These are phyloP conservation scores for Suillus decipiens DNA, from an alignment of 768 basidiomycete species.

Conservation along the genomic window DNA sequence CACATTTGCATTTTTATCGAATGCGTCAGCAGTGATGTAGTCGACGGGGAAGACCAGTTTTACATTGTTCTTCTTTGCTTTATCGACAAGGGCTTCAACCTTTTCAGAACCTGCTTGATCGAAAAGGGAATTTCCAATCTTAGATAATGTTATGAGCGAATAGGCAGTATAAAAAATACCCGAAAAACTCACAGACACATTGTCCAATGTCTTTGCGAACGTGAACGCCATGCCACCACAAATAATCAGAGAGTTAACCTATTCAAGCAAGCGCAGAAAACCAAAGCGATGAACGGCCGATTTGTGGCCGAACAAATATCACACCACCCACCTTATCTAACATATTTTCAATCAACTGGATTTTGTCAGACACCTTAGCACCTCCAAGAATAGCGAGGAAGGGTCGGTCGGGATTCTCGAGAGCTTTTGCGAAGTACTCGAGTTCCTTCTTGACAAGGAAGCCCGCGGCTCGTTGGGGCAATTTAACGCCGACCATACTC, in stretches of 20 bases:
- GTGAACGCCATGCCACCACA: constrained; percentile 99
- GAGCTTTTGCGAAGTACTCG: constrained; percentile 97
- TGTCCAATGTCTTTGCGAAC: constrained; percentile 92
- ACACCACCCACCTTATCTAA: constrained; percentile 79
- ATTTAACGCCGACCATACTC: constrained; percentile 95
- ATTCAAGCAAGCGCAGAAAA: constrained; percentile 6
- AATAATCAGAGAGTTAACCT: constrained; percentile 96
- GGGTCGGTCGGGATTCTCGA: constrained; percentile 91
- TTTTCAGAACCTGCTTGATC: constrained; percentile 88
- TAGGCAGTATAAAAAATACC: background rate
- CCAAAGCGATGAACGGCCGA: background rate
- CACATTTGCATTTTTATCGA: constrained; percentile 87
- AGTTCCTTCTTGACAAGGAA: constrained; percentile 99
- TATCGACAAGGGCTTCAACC: constrained; percentile 80
- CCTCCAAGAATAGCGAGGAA: constrained; percentile 99
- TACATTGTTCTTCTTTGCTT: constrained; percentile 90
- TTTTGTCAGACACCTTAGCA: constrained; percentile 99
- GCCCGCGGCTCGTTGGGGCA: constrained; percentile 90
- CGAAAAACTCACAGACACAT: constrained; percentile 56
- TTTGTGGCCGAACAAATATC: background rate
- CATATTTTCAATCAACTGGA: constrained; percentile 98
- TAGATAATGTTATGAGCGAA: constrained; percentile 9
- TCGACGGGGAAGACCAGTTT: constrained; percentile 96
- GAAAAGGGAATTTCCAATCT: constrained; percentile 96
- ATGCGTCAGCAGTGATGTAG: constrained; percentile 93